Conservation (phyloP, 306 rosid species). For the Mimosa bimucronata region DNA sequence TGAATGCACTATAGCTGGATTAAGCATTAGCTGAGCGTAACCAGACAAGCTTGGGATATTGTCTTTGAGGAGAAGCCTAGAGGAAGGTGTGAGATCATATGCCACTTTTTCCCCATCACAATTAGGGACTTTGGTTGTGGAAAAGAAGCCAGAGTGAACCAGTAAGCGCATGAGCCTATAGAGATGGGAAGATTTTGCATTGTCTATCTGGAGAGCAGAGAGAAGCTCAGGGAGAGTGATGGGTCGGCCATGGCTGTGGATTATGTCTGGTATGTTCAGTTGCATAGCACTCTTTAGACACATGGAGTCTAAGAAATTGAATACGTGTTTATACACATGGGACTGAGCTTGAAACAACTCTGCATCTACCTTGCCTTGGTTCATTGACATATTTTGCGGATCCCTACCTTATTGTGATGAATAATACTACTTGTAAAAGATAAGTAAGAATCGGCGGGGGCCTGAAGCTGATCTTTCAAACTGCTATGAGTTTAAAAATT, state of each 20-base stretch:
- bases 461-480: neutral
- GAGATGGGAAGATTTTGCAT: neutral
- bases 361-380: neutral
- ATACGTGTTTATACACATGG: neutral
- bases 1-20: slow-evolving; percentile 33
- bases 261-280: slow-evolving; percentile 2
- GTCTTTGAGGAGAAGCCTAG: slow-evolving; percentile 35
- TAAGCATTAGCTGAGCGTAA: slow-evolving; percentile 30
- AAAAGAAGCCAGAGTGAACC: slow-evolving; percentile 15
- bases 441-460: neutral
- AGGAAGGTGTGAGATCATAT: slow-evolving; percentile 47
- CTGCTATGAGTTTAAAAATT: neutral
- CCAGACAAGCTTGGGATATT: slow-evolving; percentile 34
- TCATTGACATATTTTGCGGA: neutral
- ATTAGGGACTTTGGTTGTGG: neutral
- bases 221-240: slow-evolving; percentile 16
- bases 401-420: neutral
- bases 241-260: slow-evolving; percentile 21
- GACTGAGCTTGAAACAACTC: slow-evolving; percentile 9
- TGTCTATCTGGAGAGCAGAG: neutral
- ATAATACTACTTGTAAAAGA: neutral
- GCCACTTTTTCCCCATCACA: slow-evolving; percentile 3
- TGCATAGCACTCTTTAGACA: neutral
- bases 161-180: slow-evolving; percentile 24
- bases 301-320: neutral